Evolutionary conservation across 2,329 filamentous ascomycete species (phyloP).

Genomic region (Purpureocillium takamizusanense): DNA sequence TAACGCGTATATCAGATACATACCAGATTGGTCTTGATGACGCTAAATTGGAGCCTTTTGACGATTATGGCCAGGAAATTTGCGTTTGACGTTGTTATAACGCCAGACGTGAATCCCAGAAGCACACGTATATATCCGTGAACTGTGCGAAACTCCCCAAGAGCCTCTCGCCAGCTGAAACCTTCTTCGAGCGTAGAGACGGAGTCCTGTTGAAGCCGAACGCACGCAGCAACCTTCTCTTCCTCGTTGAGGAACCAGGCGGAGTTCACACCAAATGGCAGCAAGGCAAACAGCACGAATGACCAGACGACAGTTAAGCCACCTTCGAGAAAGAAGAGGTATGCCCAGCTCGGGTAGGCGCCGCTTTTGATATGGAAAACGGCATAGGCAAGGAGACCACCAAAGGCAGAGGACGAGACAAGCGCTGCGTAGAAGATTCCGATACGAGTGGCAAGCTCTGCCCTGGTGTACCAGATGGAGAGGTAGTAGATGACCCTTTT

Average conservation of each 20-base stretch:
- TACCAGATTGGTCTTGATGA: conserved; percentile 6
- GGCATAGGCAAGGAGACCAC: conserved; percentile 1
- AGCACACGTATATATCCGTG: conserved; percentile 3
- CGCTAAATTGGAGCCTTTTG: conserved; percentile 1
- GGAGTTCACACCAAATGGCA: background rate
- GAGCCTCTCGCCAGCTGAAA: background rate
- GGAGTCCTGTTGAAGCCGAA: conserved; percentile 3
- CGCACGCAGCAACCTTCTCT: conserved; percentile 1
- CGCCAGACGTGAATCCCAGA: conserved; percentile 1
- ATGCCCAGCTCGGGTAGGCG: background rate
- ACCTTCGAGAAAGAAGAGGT: conserved; percentile 4
- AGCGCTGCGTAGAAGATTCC: conserved; percentile 5
- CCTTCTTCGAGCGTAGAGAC: background rate
- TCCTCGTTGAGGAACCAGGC: conserved; percentile 3
- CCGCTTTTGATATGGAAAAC: background rate
- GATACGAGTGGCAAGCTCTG: conserved; percentile 3
- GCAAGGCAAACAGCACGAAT: background rate
- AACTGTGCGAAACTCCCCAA: background rate
- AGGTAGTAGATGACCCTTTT: conserved; percentile 4
- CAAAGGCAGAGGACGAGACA: conserved; percentile 2
- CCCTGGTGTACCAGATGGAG: conserved; percentile 4
- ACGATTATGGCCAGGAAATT: conserved; percentile 7
- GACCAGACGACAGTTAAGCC: conserved; percentile 1
- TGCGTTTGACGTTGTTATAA: conserved; percentile 3
- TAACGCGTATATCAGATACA: background rate